Evolutionary conservation across 2,329 filamentous ascomycete genomes (phyloP).

Genomic region (Dactylellina leptospora): DNA sequence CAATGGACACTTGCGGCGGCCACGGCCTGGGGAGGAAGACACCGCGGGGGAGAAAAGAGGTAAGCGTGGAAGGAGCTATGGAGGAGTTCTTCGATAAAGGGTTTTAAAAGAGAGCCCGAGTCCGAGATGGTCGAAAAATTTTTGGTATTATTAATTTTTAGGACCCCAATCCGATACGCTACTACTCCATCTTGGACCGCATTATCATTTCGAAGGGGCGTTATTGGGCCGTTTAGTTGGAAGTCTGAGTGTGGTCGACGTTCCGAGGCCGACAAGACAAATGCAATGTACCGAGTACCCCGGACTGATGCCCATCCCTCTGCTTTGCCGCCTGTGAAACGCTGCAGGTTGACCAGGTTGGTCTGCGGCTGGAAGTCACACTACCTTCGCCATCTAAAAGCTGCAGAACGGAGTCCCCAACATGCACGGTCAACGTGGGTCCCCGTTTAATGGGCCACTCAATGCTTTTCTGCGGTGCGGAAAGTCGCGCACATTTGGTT

Average conservation of each 20-base stretch:
- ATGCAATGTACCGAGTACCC: no score
- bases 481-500: constrained; percentile 44
- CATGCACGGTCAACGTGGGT: constrained; percentile 21
- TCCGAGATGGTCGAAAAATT: constrained; percentile 10
- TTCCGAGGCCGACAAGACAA: constrained; percentile 29
- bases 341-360: constrained; percentile 27
- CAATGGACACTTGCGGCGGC: constrained; percentile 31
- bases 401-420: constrained; percentile 15
- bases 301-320: constrained; percentile 12
- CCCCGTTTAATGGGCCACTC: constrained; percentile 11
- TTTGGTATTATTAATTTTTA: not conserved
- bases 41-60: constrained; percentile 15
- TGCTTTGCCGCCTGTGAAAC: constrained; percentile 42
- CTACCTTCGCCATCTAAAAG: constrained; percentile 30
- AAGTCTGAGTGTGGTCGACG: constrained; percentile 7
- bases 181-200: constrained; percentile 1
- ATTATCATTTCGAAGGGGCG: constrained; percentile 14
- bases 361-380: constrained; percentile 48
- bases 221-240: constrained; percentile 10
- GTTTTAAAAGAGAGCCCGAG: constrained; percentile 41
- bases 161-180: constrained; percentile 24
- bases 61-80: constrained; percentile 36
- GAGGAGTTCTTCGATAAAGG: constrained; percentile 52
- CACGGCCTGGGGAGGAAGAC: constrained; percentile 23
- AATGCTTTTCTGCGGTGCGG: constrained; percentile 19